A percentile compares a stretch with the other conserved stretches of the same genome.
Evolutionary conservation across 768 basidiomycete genomes (phyloP).

Genomic region (Mycena epipterygia): DNA sequence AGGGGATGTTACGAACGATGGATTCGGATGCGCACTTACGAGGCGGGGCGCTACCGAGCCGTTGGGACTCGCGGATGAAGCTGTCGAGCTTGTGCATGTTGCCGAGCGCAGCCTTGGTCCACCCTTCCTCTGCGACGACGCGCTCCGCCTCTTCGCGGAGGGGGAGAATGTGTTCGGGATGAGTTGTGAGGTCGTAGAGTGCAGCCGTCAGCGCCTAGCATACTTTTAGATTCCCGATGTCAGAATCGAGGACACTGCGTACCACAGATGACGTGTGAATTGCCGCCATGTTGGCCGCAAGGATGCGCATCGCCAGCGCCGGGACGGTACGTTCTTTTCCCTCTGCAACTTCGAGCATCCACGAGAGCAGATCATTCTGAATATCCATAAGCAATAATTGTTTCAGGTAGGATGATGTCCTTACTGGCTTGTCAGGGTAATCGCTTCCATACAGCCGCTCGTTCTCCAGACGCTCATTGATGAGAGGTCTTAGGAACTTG

Average conservation of each 20-base stretch:
- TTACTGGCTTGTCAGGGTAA: slow-evolving; percentile 33
- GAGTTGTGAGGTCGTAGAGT: slow-evolving; percentile 45
- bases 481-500: slow-evolving; percentile 13
- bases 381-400: background rate
- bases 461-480: slow-evolving; percentile 25
- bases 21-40: too few species aligned
- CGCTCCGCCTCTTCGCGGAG: too few species aligned
- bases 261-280: slow-evolving; percentile 57
- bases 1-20: too few species aligned
- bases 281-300: too few species aligned
- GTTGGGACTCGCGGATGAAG: too few species aligned
- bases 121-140: too few species aligned
- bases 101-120: too few species aligned
- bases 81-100: too few species aligned
- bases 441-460: slow-evolving; percentile 15
- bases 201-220: slow-evolving; percentile 46
- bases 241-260: too few species aligned
- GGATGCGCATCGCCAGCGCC: slow-evolving; percentile 44
- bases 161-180: too few species aligned
- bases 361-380: slow-evolving; percentile 37
- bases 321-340: slow-evolving; percentile 39
- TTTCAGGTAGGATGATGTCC: background rate
- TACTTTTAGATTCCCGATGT: too few species aligned
- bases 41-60: too few species aligned
- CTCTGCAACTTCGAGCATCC: slow-evolving; percentile 41